Percentiles rank a stretch among this genome's conserved stretches.
phyloP scores from a whole-genome alignment of 2,329 filamentous ascomycete species.

The Alternaria triticimaculans region DNA sequence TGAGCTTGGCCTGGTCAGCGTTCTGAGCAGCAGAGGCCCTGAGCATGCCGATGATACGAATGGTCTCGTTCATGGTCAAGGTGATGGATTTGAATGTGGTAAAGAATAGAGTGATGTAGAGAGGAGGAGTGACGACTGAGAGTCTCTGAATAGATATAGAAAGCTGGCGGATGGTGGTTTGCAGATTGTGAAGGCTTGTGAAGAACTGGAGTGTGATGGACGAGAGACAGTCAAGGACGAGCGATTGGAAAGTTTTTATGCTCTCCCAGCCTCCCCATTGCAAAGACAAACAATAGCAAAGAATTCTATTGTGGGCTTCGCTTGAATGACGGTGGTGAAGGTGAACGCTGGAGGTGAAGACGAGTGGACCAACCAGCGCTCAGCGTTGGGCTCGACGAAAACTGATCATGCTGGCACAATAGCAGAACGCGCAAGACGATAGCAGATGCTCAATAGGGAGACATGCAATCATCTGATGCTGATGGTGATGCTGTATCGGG shows the following conservation, averaged over 20 bases:
- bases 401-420: neutral
- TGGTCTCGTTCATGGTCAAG: slow-evolving; percentile 30
- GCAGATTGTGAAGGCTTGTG: neutral
- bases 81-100: neutral
- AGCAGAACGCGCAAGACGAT: neutral
- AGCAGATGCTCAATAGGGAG: neutral
- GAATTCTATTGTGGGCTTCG: slow-evolving; percentile 12
- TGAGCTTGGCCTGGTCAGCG: slow-evolving; percentile 28
- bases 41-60: slow-evolving; percentile 32
- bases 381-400: neutral
- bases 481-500: neutral
- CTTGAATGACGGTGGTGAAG: slow-evolving; percentile 18
- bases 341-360: slow-evolving; percentile 17
- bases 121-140: neutral
- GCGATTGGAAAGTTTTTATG: neutral
- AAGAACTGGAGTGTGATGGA: neutral
- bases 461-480: neutral
- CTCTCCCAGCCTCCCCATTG: neutral
- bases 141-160: neutral
- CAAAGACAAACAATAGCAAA: slow-evolving; percentile 7
- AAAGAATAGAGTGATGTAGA: neutral
- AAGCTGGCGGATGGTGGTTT: neutral
- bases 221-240: neutral
- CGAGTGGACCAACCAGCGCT: neutral
- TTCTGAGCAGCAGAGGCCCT: slow-evolving; percentile 30